phyloP scores from a whole-genome alignment of 163 green algal species.

The Scenedesmus sp. region DNA sequence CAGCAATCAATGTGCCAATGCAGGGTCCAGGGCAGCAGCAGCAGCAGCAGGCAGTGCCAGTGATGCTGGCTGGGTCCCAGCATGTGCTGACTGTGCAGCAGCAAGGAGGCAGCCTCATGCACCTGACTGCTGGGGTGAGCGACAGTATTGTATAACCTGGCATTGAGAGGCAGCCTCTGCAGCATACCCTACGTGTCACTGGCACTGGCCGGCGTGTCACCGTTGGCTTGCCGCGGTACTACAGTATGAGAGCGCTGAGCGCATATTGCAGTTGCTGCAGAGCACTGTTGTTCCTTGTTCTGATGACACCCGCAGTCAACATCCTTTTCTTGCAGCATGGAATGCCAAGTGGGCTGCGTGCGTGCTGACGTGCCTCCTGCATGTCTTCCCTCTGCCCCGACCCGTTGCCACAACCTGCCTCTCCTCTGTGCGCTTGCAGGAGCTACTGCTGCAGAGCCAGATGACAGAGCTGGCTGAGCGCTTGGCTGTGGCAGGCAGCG shows the following conservation, averaged over 20 bases:
- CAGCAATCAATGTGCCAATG: neutral
- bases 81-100: conserved; percentile 32
- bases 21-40: conserved; percentile 24
- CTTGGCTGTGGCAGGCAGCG: conserved; percentile 20
- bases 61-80: neutral
- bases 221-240: too few species aligned
- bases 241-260: too few species aligned
- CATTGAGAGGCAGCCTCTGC: neutral
- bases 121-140: conserved; percentile 6
- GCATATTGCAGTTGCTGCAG: neutral
- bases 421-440: neutral
- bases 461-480: conserved; percentile 40
- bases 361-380: neutral
- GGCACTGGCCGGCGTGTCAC: too few species aligned
- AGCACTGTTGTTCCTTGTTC: neutral
- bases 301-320: too few species aligned
- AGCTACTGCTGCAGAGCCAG: conserved; percentile 44
- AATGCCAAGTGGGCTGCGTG: too few species aligned
- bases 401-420: neutral
- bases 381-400: neutral
- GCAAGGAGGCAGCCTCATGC: neutral
- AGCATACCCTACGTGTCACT: too few species aligned
- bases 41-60: conserved; percentile 2
- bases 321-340: neutral
- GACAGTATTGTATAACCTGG: too few species aligned